These are phyloP conservation scores for Xylaria flabelliformis DNA, from an alignment of 495 filamentous ascomycete genomes.

Conservation along the genomic window DNA sequence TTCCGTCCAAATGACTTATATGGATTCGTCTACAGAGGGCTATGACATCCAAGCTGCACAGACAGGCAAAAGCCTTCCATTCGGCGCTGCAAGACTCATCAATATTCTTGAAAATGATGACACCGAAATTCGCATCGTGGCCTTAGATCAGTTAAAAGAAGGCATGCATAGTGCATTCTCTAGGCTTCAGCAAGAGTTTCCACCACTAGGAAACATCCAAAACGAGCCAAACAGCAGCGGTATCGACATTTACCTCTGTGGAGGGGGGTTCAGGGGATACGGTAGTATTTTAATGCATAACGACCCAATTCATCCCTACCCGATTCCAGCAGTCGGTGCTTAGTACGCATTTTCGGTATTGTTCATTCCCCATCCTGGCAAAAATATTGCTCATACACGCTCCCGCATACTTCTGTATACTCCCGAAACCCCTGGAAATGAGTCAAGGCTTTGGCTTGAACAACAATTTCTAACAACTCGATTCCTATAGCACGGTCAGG, in stretches of 20 bases:
- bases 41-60: conserved; percentile 57
- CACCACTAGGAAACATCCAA: conserved; percentile 55
- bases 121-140: conserved; percentile 49
- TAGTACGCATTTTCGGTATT: conserved; percentile 49
- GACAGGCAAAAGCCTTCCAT: conserved; percentile 68
- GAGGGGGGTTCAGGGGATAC: conserved; percentile 90
- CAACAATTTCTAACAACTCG: background rate
- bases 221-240: conserved; percentile 55
- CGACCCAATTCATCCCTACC: conserved; percentile 73
- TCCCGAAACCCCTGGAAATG: background rate
- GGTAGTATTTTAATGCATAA: conserved; percentile 82
- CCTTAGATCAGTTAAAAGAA: conserved; percentile 62
- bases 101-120: conserved; percentile 58
- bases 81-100: conserved; percentile 84
- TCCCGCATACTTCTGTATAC: background rate
- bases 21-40: conserved; percentile 59
- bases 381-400: background rate
- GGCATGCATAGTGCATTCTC: conserved; percentile 70
- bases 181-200: conserved; percentile 62
- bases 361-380: background rate
- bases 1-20: conserved; percentile 88
- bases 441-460: background rate
- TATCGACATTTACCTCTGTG: conserved; percentile 82
- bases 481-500: conserved; percentile 49
- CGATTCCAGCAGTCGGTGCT: conserved; percentile 83